Evolutionary conservation across 2,329 filamentous ascomycete species (phyloP).

Genomic region (Purpureocillium lavendulum): DNA sequence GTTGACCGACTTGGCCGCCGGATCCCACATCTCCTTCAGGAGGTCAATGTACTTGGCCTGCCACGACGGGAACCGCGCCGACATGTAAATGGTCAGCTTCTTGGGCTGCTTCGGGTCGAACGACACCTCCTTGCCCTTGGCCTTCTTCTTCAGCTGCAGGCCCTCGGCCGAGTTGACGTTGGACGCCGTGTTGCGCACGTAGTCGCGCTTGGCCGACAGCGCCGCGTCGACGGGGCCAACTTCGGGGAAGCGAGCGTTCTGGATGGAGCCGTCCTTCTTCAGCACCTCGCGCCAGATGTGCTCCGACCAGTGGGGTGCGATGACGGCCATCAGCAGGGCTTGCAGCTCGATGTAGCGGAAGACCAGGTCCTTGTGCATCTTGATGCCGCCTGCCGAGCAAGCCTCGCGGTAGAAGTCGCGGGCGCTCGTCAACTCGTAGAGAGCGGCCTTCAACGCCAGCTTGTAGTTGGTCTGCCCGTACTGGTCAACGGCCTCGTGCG

Average conservation of each 20-base stretch:
- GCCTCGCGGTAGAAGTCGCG: constrained; percentile 87
- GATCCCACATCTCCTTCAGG: constrained; percentile 62
- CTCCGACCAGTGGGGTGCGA: constrained; percentile 91
- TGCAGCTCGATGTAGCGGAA: constrained; percentile 80
- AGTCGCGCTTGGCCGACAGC: constrained; percentile 72
- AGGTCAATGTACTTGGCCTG: constrained; percentile 85
- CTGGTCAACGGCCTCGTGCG: constrained; percentile 68
- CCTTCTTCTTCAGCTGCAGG: constrained; percentile 75
- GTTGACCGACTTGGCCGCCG: constrained; percentile 52
- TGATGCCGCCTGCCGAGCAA: constrained; percentile 65
- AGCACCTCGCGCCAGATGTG: constrained; percentile 92
- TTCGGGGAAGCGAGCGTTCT: constrained; percentile 53
- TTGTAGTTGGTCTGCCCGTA: constrained; percentile 72
- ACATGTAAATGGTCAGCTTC: constrained; percentile 79
- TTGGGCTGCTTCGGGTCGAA: constrained; percentile 92
- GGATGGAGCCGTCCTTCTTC: constrained; percentile 65
- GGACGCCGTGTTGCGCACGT: constrained; percentile 66
- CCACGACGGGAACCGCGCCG: constrained; percentile 77
- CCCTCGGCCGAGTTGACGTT: constrained; percentile 78
- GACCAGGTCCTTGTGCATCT: constrained; percentile 79
- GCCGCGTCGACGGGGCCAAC: constrained; percentile 56
- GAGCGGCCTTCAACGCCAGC: constrained; percentile 73
- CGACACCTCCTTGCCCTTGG: constrained; percentile 77
- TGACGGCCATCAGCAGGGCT: constrained; percentile 69
- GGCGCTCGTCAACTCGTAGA: constrained; percentile 86